A percentile compares a stretch with the other conserved stretches of the same genome.
Evolutionary conservation across 2,329 filamentous ascomycete genomes (phyloP).

Genomic region (Trichoderma sp.): DNA sequence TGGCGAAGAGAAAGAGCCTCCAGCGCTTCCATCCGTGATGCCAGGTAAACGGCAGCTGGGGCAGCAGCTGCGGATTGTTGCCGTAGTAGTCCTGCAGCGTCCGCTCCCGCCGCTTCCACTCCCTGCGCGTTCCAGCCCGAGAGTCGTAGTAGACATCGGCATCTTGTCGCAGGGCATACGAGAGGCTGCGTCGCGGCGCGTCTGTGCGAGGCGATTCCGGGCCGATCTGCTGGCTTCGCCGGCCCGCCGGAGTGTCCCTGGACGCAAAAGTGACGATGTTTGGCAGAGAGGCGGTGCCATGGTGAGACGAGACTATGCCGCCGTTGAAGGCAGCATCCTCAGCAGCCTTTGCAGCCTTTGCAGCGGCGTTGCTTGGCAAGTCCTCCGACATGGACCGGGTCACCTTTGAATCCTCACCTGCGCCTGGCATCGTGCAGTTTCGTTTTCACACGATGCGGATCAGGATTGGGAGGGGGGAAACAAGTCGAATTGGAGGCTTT

Average conservation of each 20-base stretch:
- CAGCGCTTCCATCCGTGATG: conserved; percentile 39
- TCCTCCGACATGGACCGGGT: background rate
- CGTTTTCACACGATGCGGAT: background rate
- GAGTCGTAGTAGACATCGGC: conserved; percentile 42
- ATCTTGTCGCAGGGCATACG: conserved; percentile 33
- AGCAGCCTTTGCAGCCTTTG: background rate
- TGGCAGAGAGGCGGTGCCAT: background rate
- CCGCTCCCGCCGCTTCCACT: conserved; percentile 35
- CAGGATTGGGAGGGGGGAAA: background rate
- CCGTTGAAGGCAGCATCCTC: background rate
- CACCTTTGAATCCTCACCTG: background rate
- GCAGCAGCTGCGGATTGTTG: conserved; percentile 37
- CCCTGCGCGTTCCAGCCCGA: conserved; percentile 34
- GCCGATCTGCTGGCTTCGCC: background rate
- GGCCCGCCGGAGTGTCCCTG: background rate
- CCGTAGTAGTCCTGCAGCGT: conserved; percentile 41
- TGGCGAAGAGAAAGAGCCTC: conserved; percentile 46
- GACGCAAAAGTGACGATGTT: background rate
- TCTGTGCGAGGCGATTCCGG: conserved; percentile 19
- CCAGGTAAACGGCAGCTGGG: conserved; percentile 41
- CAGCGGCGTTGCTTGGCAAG: background rate
- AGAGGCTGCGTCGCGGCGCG: conserved; percentile 33
- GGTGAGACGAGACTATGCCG: background rate
- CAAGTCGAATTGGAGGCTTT: background rate
- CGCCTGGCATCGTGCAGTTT: conserved; percentile 10